Conservation (phyloP, 306 rosid species). For the Pachyrhizus erosus region DNA sequence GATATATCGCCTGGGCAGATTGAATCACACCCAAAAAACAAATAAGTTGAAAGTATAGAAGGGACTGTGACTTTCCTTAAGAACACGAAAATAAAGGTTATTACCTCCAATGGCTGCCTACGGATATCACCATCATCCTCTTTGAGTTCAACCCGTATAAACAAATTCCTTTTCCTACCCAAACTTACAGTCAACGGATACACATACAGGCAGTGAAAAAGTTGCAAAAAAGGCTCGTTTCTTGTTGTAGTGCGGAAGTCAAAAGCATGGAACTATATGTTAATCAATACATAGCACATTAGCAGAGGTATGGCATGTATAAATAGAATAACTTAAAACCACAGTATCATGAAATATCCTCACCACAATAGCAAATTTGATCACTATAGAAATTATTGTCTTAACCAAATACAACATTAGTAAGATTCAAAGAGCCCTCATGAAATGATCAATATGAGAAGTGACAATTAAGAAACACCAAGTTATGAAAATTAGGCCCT, state of each 20-base stretch:
- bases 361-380: neutral
- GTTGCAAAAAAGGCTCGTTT: constrained; percentile 99
- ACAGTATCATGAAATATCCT: constrained; percentile 13
- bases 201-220: constrained; percentile 93
- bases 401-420: constrained; percentile 35
- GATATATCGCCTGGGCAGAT: constrained; percentile 79
- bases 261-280: constrained; percentile 91
- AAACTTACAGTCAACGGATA: constrained; percentile 93
- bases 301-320: constrained; percentile 35
- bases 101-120: constrained; percentile 93
- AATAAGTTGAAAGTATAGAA: constrained; percentile 34
- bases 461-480: constrained; percentile 22
- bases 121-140: constrained; percentile 92
- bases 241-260: constrained; percentile 97
- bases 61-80: neutral
- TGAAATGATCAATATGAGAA: constrained; percentile 26
- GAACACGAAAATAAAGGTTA: constrained; percentile 17
- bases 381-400: constrained; percentile 27
- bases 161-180: constrained; percentile 96
- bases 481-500: constrained; percentile 17
- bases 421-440: constrained; percentile 10
- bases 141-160: constrained; percentile 84
- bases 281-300: constrained; percentile 45
- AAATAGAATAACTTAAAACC: constrained; percentile 33
- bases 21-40: constrained; percentile 35